Evolutionary conservation across 495 filamentous ascomycete genomes (phyloP), one percentile per base, ranked within the genome.

Genomic region (Aspergillus indologenus): DNA sequence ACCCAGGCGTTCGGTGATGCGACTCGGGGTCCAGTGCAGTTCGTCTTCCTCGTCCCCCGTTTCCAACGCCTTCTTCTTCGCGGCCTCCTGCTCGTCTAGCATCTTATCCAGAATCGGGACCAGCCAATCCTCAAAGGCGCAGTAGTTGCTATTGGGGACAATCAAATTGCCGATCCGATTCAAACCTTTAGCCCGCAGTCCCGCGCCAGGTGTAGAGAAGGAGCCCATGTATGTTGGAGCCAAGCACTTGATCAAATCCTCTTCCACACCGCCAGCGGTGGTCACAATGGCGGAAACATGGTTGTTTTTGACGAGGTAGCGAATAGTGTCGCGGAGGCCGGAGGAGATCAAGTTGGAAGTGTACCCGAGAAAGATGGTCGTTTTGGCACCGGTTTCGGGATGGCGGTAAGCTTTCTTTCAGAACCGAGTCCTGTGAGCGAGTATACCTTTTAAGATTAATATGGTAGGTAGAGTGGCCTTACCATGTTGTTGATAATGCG

Each of bases 121-220:
- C 14, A 98, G 76, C 94, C 94, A 98, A 79, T 98, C 95, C 67
- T 98, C 93, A 62, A 98, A 98, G 6, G 87, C 83, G 73, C 92
- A 96, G 74, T 98, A 98, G 74, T 98, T 98, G 66, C 83, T 87
- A 68, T 98, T 98, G 1, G 94, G 95, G 2, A 98, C 94, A n/a
- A 96, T 77, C 1, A 98, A 79, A 63, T 98, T 98, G 52, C 95
- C 95, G 62, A 98, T 98, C 15, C 95, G 85, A 69, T 99, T 98
- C 54, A 97, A 80, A 1, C 95, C 94, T 66, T 90, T 87, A 19
- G 81, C 77, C 17, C 94, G 87, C 1, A 98, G 81, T 17, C 82
- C 81, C 20, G 88, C 85, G 3, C 94, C 95, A 0, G 80, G 71
- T 0, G 88, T 85, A 49, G 75, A 78, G 77, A 98, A 98, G 9